phyloP scores from a whole-genome alignment of 139 green algal species.

The Chlamydomonas incerta region DNA sequence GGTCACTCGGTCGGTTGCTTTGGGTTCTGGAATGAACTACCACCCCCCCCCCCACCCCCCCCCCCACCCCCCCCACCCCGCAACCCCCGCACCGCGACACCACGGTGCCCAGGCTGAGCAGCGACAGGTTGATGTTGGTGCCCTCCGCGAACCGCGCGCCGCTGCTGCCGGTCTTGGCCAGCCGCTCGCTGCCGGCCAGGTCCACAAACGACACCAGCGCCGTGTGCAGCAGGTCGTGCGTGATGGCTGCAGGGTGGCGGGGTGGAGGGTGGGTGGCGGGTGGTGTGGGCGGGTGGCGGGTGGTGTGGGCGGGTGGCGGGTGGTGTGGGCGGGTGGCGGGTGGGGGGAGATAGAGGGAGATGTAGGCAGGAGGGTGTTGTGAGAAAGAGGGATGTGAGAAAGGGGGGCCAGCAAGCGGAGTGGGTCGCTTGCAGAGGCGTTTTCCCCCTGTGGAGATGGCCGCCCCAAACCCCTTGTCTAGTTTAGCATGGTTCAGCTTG shows the following conservation, averaged over 20 bases:
- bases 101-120: conserved; percentile 67
- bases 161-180: conserved; percentile 50
- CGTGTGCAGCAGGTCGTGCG: conserved; percentile 28
- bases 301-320: too few species aligned
- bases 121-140: conserved; percentile 64
- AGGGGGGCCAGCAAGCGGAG: too few species aligned
- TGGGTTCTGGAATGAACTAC: too few species aligned
- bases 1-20: too few species aligned
- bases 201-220: conserved; percentile 63
- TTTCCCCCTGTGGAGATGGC: too few species aligned
- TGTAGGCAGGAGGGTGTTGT: not conserved
- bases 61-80: too few species aligned
- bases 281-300: too few species aligned
- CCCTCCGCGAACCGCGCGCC: conserved; percentile 57
- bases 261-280: not conserved
- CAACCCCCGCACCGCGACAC: conserved; percentile 33
- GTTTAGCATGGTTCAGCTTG: too few species aligned
- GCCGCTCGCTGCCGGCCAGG: conserved; percentile 63
- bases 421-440: too few species aligned
- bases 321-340: not conserved
- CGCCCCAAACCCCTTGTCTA: too few species aligned
- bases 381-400: not conserved
- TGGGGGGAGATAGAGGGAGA: not conserved
- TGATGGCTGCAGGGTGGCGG: not conserved
- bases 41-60: too few species aligned